A percentile compares a stretch with the other conserved stretches of the same genome.
Conservation (phyloP, 1,139 yeast genomes). For the Debaryomyces subglobosus region DNA sequence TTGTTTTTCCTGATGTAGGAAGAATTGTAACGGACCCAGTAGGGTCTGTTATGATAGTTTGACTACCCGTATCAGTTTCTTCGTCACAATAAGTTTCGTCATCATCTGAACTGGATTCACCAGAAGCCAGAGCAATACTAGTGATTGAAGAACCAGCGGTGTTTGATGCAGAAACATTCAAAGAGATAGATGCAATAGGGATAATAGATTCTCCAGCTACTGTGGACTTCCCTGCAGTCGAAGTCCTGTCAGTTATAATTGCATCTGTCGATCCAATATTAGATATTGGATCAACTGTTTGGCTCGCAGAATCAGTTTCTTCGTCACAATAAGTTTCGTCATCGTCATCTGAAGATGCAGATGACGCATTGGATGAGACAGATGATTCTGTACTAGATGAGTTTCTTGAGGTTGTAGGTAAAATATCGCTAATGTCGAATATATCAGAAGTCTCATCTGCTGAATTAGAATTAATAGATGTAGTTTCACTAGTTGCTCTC, state of each 20-base stretch:
- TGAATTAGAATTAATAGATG: background rate
- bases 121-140: background rate
- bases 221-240: background rate
- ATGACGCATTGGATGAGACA: background rate
- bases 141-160: background rate
- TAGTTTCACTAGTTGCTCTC: background rate
- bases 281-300: background rate
- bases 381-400: slow-evolving; percentile 1
- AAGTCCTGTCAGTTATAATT: background rate
- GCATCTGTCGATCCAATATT: background rate
- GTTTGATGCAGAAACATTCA: background rate
- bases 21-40: background rate
- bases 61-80: slow-evolving; percentile 1
- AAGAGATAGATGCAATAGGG: background rate
- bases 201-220: background rate
- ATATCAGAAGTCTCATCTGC: background rate
- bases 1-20: background rate
- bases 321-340: slow-evolving; percentile 11
- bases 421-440: background rate
- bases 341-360: slow-evolving; percentile 4
- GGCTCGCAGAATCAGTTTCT: background rate
- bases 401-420: background rate
- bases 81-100: slow-evolving; percentile 10
- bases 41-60: background rate
- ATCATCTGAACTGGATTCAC: background rate